Base-by-base conservation (phyloP, 805 yeast species). In the Metschnikowia koreensis region DNA sequence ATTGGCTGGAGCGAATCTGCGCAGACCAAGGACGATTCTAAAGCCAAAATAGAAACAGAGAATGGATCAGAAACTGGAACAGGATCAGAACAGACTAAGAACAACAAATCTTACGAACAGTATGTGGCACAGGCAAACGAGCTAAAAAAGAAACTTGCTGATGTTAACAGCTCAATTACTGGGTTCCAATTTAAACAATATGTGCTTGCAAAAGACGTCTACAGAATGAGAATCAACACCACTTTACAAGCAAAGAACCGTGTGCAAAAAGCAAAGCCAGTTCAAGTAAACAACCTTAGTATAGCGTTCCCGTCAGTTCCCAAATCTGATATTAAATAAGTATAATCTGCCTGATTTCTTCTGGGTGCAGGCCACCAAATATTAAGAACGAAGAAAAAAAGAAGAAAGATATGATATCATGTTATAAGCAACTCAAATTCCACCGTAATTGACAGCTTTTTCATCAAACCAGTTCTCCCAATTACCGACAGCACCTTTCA, bases 401-500 rank as follows among this genome's bases (percentile, higher is more conserved):
- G 13, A 41, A 27, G 33, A 29, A 26, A n/a, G 12, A 27, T 22
- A 26, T 9, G 10, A 27, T 22, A 26, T 9, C 9, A 7, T n/a
- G 33, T 31, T 15, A 27, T 8, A n/a, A 10, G 6, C 29, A 15
- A 34, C 16, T 36, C 34, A 48, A 5, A 58, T 58, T 31, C 63
- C 61, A 10, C 63, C 63, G 52, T 57, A 66, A 56, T 87, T 87
- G 28, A 84, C 87, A 12, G 85, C 86, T 59, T 81, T 77, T 64
- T 86, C 92, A 56, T 83, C 86, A 34, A 92, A 74, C 97, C 97
- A 92, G 56, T 83, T 77, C 56, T 79, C 81, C 90, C 96, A 87
- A 16, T 70, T 70, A 5, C 71, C 78, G 37, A 80, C 69, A 33
- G 84, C 79, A 13, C 71, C 69, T 58, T 82, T 81, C 62, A 75